Evolutionary conservation across 768 basidiomycete genomes (phyloP), one percentile per base, ranked within the genome.

Genomic region (Tricholoma flavovirens): DNA sequence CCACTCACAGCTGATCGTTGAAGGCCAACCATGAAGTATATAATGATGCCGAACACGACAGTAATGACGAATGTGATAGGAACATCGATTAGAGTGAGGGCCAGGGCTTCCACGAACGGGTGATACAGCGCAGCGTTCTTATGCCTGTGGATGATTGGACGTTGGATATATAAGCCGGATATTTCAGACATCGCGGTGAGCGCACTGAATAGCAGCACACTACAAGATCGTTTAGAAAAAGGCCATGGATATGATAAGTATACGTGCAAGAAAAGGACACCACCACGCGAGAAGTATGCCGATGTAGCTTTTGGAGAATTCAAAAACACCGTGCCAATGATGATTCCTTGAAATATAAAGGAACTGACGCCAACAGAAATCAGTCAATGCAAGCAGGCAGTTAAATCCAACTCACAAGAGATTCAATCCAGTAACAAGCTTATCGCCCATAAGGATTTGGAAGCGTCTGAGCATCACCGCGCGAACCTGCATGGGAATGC

Each of bases 201-300:
- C 9, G 60, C 54, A 42, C 54, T 49, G 24, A 55, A 57, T 10
- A 53, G 48, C 21, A 57, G 4, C 10, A 60, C 59, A 49, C 64
- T 65, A 32, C 21, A 24, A 22, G 5, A 24, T 45, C 42, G 12
- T 7, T 21, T 40, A 17, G 14, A 15, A 26, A 26, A 30, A 8
- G 10, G 7, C 38, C 54, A n/a, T 46, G 53, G 19, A 1, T 26
- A 61, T 8, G 15, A 36, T 36, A 17, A 33, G 24, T 24, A 10
- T 26, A 70, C 80, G 35, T 66, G 85, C 80, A 90, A 89, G 79
- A 88, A 91, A n/a, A 93, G 73, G 19, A 87, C 76, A 70, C 89
- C 84, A 36, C 88, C 88, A 19, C 90, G 81, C n/a, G 86, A 83
- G 75, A 88, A 90, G 64, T 80, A 86, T 8, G 81, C 83, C 10